Percentiles rank a stretch among this genome's conserved stretches.
Evolutionary conservation across 139 green algal genomes (phyloP).

Genomic region (Eudorina sp.): DNA sequence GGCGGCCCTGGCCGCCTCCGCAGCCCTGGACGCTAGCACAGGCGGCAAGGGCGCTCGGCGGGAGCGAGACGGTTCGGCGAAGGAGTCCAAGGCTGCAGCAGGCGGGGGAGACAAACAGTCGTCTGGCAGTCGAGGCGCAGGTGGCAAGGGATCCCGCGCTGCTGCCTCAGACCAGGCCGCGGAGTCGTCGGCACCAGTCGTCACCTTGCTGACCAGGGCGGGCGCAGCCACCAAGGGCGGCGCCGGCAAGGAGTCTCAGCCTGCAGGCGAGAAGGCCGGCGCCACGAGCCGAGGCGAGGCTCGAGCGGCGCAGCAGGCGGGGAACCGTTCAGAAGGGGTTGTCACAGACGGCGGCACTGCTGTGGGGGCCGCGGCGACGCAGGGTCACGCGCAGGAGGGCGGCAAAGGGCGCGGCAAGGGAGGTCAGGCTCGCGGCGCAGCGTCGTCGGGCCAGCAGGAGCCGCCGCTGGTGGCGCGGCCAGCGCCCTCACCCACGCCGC

Average conservation of each 20-base stretch:
- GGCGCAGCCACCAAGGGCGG: not conserved
- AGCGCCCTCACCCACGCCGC: not conserved
- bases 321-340: too few species aligned
- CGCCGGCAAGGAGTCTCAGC: not conserved
- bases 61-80: not conserved
- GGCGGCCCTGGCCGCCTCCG: not conserved
- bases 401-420: not conserved
- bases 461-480: slow-evolving; percentile 1
- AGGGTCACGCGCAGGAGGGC: slow-evolving; percentile 2
- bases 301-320: not conserved
- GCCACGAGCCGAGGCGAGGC: not conserved
- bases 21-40: not conserved
- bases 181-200: not conserved
- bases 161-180: not conserved
- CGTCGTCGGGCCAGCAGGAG: not conserved
- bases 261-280: not conserved
- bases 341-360: too few species aligned
- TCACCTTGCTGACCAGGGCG: not conserved
- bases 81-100: not conserved
- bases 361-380: not conserved
- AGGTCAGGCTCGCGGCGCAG: not conserved
- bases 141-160: not conserved
- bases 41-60: not conserved
- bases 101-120: not conserved
- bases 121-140: not conserved